Base-by-base conservation (phyloP, 805 yeast genomes). In the Candida silvicultrix region DNA sequence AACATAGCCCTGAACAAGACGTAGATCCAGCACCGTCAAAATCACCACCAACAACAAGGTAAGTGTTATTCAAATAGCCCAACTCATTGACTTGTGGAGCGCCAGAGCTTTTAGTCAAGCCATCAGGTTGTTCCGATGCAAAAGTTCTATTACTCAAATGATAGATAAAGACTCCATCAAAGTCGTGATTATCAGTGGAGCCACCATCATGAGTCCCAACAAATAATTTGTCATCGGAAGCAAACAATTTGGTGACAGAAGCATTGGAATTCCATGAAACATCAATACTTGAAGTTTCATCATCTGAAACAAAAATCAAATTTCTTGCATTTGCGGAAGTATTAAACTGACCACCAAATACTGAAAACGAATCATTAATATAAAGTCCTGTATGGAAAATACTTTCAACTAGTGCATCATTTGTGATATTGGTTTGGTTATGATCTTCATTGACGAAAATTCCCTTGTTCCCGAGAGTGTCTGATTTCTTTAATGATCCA, bases 41-140 rank as follows among this genome's bases (percentile, higher is more conserved):
- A 38, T 75, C 70, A 21, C 97, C 97, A 36, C 85, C 96, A 12
- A 86, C 86, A 28, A 82, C 69, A 23, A 89, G 64, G 18, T 69
- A 54, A 2, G 73, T 66, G 8, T 65, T 45, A 25, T 70, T 67
- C 25, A 53, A 47, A 37, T 43, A 45, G 16, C 62, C 63, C 21
- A 59, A 61, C 1, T 77, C 61, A 14, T 69, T 68, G 14, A 80
- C 71, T 8, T 60, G 56, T n/a, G 68, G 65, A 5, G 52, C 50
- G 4, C 67, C 64, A 11, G 69, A 43, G 3, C 28, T 8, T 2
- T 50, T 47, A 0, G 50, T 28, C 5, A 58, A 20, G 0, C 41
- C 14, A 5, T 39, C 42, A 4, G 58, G 51, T 11, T 53, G 61
- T n/a, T 25, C 10, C 0, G 53, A 40, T 9, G 40, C 38, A n/a